Conservation (phyloP, 2,329 filamentous ascomycete genomes). For the Aureobasidium sp. region DNA sequence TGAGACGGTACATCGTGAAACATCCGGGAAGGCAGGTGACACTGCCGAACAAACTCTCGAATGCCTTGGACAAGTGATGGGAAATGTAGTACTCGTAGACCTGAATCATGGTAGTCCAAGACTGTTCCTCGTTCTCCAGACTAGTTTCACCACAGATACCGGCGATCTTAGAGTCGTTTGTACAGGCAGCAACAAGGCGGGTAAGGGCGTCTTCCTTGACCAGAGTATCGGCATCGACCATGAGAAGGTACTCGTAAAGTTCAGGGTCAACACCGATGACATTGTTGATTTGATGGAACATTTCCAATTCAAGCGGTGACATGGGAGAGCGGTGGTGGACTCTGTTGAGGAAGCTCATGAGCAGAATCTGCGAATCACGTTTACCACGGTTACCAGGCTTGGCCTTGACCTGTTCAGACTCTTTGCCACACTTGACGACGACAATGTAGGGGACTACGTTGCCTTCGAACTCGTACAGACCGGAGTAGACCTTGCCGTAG, state of each 20-base stretch:
- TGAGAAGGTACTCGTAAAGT: slow-evolving; percentile 92
- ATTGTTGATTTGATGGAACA: slow-evolving; percentile 99
- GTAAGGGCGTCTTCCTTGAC: slow-evolving; percentile 90
- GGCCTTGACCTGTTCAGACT: slow-evolving; percentile 81
- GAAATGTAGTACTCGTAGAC: slow-evolving; percentile 99
- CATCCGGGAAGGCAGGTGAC: slow-evolving; percentile 98
- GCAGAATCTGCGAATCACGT: slow-evolving; percentile 90
- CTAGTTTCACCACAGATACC: slow-evolving; percentile 97
- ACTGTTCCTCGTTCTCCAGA: slow-evolving; percentile 88
- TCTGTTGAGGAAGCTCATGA: slow-evolving; percentile 97
- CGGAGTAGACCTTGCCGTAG: slow-evolving; percentile 97
- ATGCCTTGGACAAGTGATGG: slow-evolving; percentile 92
- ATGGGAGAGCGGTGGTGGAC: slow-evolving; percentile 92
- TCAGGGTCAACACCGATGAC: slow-evolving; percentile 97
- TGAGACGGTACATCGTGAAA: slow-evolving; percentile 97
- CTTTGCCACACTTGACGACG: slow-evolving; percentile 93
- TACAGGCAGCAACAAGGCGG: slow-evolving; percentile 82
- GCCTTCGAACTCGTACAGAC: slow-evolving; percentile 93
- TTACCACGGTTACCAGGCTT: slow-evolving; percentile 98
- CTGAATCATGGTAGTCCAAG: slow-evolving; percentile 99
- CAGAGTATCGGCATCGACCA: slow-evolving; percentile 96
- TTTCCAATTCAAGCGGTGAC: slow-evolving; percentile 92
- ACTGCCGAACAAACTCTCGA: slow-evolving; percentile 94
- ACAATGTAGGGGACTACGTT: slow-evolving; percentile 96
- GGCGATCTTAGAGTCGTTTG: slow-evolving; percentile 90